Evolutionary conservation across 176 grass and related monocot species (phyloP).

Genomic region (Areca catechu): DNA sequence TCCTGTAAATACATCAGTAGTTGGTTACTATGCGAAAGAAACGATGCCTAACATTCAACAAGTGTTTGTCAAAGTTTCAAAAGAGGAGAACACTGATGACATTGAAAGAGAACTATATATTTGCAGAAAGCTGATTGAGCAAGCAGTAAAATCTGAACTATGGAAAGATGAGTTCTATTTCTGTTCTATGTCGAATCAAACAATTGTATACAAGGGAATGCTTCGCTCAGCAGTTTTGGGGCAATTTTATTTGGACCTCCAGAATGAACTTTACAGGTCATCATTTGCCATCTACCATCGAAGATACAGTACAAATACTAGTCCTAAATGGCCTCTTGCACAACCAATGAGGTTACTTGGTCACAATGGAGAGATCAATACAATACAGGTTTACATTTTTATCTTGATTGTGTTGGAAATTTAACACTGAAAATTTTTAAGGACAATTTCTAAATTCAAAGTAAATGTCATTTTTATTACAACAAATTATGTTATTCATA

Average conservation of each 20-base stretch:
- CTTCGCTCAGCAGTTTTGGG: conserved; percentile 94
- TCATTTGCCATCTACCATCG: conserved; percentile 97
- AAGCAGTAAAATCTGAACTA: conserved; percentile 46
- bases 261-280: conserved; percentile 73
- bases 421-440: no score
- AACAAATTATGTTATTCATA: no score
- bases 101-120: conserved; percentile 97
- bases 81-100: conserved; percentile 88
- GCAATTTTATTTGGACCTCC: conserved; percentile 91
- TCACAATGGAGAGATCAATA: conserved; percentile 99
- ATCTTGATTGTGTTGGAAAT: background rate
- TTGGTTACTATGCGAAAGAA: conserved; percentile 88
- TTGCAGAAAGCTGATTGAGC: conserved; percentile 86
- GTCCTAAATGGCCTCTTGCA: conserved; percentile 95
- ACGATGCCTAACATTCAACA: conserved; percentile 92
- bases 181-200: conserved; percentile 82
- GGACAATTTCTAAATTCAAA: no score
- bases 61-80: conserved; percentile 76
- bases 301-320: conserved; percentile 99
- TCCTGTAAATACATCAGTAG: conserved; percentile 70
- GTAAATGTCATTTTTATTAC: no score
- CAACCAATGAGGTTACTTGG: conserved; percentile 98
- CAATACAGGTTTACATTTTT: conserved; percentile 72
- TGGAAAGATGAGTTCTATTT: conserved; percentile 93
- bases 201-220: conserved; percentile 98